Conservation (phyloP, 257 asterid species). For the Parsonsia alboflavescens region DNA sequence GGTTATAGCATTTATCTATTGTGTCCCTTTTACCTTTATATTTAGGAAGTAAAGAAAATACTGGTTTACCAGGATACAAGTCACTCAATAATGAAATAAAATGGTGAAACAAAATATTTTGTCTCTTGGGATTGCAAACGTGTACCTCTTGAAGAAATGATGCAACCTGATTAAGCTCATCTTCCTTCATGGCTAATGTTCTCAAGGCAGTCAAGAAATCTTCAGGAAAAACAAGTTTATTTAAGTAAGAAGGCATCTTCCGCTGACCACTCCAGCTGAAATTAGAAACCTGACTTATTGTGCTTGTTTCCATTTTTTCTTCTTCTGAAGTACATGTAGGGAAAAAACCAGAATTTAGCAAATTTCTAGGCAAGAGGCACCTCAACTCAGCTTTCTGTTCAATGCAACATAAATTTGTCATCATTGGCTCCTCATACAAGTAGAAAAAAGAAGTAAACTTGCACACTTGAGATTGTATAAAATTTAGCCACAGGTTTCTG, state of each 20-base stretch:
- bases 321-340: conserved; percentile 35
- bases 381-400: conserved; percentile 76
- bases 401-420: conserved; percentile 20
- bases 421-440: background rate
- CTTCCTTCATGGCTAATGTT: conserved; percentile 78
- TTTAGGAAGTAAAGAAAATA: background rate
- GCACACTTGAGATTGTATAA: background rate
- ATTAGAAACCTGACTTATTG: conserved; percentile 23
- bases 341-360: conserved; percentile 69
- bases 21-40: background rate
- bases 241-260: conserved; percentile 56
- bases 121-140: background rate
- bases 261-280: conserved; percentile 84
- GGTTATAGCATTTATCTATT: background rate
- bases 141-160: conserved; percentile 81
- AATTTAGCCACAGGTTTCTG: background rate
- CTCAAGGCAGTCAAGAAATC: conserved; percentile 75
- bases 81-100: background rate
- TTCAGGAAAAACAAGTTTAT: conserved; percentile 78
- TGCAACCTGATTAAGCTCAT: conserved; percentile 59
- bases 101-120: background rate
- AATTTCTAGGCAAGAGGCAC: conserved; percentile 66
- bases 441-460: background rate
- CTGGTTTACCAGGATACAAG: background rate
- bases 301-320: conserved; percentile 24